phyloP scores from a whole-genome alignment of 2,329 filamentous ascomycete genomes.

The Exophiala sp. region DNA sequence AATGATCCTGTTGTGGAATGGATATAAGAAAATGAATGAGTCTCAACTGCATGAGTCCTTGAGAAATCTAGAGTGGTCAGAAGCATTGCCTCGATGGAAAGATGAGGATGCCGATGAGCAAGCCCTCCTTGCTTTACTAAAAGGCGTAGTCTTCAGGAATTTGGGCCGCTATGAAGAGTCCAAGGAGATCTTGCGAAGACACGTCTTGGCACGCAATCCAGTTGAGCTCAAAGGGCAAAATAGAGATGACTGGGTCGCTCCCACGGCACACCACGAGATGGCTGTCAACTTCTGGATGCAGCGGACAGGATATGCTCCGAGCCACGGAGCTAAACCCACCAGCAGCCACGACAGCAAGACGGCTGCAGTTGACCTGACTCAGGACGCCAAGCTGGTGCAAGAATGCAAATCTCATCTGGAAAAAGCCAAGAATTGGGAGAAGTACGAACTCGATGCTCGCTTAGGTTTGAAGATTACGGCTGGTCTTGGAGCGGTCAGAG shows the following conservation, averaged over 20 bases:
- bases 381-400: constrained; percentile 43
- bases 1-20: constrained; percentile 94
- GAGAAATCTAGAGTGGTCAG: constrained; percentile 63
- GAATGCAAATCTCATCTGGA: constrained; percentile 56
- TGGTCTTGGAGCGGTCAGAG: constrained; percentile 42
- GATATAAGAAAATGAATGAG: constrained; percentile 72
- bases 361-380: constrained; percentile 19
- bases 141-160: constrained; percentile 63
- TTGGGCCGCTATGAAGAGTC: constrained; percentile 64
- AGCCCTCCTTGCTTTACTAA: constrained; percentile 64
- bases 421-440: constrained; percentile 58
- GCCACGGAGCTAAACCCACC: constrained; percentile 30
- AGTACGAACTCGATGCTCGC: constrained; percentile 60
- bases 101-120: constrained; percentile 57
- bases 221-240: constrained; percentile 48
- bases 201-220: constrained; percentile 56
- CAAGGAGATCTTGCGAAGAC: constrained; percentile 57
- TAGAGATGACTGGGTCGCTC: constrained; percentile 60
- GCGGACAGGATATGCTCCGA: constrained; percentile 36
- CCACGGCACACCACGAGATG: constrained; percentile 81
- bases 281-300: constrained; percentile 78
- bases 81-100: constrained; percentile 46
- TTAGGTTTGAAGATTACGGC: constrained; percentile 49
- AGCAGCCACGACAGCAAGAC: constrained; percentile 10
- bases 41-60: constrained; percentile 63